Evolutionary conservation across 192 early-diverging fungal genomes (phyloP).

Genomic region (Coemansia aciculifera): DNA sequence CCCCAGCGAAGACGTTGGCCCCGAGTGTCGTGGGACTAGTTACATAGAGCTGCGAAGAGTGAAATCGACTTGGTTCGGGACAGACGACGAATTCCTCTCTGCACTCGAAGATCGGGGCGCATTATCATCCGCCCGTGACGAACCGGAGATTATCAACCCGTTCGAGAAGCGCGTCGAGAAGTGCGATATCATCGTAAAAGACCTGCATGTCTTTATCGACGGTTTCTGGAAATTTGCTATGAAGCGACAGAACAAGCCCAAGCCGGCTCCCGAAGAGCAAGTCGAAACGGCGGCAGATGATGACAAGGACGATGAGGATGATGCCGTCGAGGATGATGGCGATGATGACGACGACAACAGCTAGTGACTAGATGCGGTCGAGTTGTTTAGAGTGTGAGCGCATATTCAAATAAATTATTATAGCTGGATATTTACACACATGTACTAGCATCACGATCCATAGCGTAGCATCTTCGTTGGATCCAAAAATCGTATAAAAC

Average conservation of each 20-base stretch:
- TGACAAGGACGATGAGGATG: too few relatives aligned
- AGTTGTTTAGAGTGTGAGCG: too few relatives aligned
- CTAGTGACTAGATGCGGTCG: background rate
- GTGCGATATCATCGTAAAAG: background rate
- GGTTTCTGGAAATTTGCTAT: background rate
- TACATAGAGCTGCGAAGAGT: background rate
- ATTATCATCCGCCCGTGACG: background rate
- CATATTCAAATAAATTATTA: background rate
- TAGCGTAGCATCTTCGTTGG: background rate
- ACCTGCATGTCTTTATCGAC: background rate
- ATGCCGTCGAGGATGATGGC: too few relatives aligned
- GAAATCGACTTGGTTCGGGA: background rate
- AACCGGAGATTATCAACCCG: background rate
- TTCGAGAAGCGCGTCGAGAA: conserved; percentile 1
- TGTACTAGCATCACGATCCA: background rate
- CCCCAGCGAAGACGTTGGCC: background rate
- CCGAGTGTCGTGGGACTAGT: background rate
- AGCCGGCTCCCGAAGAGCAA: background rate
- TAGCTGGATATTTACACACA: background rate
- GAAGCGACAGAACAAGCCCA: background rate
- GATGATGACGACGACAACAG: too few relatives aligned
- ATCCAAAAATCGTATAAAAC: background rate
- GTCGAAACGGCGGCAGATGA: background rate
- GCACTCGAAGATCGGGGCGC: background rate
- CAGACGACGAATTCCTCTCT: background rate